Evolutionary conservation across 495 filamentous ascomycete species (phyloP), one percentile per base, ranked within the genome.

Genomic region (Hypoxylon rickii): DNA sequence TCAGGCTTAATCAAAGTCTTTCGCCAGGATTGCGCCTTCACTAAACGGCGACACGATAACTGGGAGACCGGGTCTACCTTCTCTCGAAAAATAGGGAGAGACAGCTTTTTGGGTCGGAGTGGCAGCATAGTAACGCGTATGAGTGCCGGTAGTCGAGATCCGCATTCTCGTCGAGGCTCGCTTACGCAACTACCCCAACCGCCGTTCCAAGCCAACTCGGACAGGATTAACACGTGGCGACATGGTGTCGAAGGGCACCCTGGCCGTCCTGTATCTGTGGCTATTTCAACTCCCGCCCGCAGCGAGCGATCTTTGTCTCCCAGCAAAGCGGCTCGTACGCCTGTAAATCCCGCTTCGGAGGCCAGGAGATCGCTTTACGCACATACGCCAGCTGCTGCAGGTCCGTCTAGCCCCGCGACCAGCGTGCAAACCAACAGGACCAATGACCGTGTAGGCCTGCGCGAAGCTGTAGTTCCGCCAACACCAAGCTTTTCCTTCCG

Each of bases 191-290:
- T 43, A 18, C 69, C 44, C 10, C 56, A 63, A 31, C 63, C 64
- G 20, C 62, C 80, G 46, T 72, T 58, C 38, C 62, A 83, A 70
- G 60, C 83, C 78, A 86, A 83, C 3, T 85, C 86, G 5, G 93
- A 97, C 55, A 81, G 89, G n/a, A 96, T 97, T 49, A 79, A 96
- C 31, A 89, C 84, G 44, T 97, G 93, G 93, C 86, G 93, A 11
- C 90, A 93, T 63, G 90, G 86, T 24, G 79, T 92, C 48, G 83
- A 78, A 33, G 65, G 63, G 12, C 54, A 71, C 15, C 61, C 68
- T 1, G 56, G 65, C 26, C 65, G 68, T 52, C 70, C 65, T 12
- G 55, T 68, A 7, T 75, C 69, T 7, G 61, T 66, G 17, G 34
- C 58, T 7, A 50, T 70, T 10, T 65, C 64, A 16, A 73, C 73